Percentiles rank a stretch among this genome's conserved stretches.
These are phyloP conservation scores for Bryoerythrophyllum caledonicum DNA, from an alignment of 225 moss, liverwort and hornwort genomes.

Conservation along the genomic window DNA sequence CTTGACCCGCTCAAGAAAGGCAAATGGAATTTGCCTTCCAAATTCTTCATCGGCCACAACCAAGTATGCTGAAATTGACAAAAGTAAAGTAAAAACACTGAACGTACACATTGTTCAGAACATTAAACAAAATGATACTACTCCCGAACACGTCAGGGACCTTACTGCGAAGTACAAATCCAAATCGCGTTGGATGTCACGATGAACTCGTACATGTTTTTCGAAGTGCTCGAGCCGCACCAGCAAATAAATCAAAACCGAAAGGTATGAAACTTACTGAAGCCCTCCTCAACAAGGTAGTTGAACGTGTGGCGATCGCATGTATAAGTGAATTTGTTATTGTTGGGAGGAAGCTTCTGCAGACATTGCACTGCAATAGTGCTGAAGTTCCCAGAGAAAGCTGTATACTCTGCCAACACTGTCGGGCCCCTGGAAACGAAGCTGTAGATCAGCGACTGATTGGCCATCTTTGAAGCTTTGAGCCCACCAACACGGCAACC, in stretches of 20 bases:
- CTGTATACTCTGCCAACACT: slow-evolving; percentile 62
- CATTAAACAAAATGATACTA: too few species aligned
- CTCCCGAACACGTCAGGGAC: background rate
- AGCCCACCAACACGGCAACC: background rate
- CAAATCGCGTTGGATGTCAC: background rate
- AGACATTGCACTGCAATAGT: slow-evolving; percentile 68
- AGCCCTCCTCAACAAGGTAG: slow-evolving; percentile 73
- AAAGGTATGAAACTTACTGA: slow-evolving; percentile 33
- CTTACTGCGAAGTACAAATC: background rate
- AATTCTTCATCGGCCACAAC: slow-evolving; percentile 73
- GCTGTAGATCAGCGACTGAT: slow-evolving; percentile 65
- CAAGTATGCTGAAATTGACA: slow-evolving; percentile 45
- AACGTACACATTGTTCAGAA: background rate
- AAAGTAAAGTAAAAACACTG: background rate
- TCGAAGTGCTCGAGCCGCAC: background rate
- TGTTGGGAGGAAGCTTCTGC: slow-evolving; percentile 68
- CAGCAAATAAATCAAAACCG: too few species aligned
- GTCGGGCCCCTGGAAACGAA: slow-evolving; percentile 60
- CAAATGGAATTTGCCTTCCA: slow-evolving; percentile 63
- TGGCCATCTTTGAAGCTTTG: slow-evolving; percentile 36
- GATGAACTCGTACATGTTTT: background rate
- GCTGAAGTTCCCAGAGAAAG: slow-evolving; percentile 69
- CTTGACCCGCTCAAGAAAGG: slow-evolving; percentile 65
- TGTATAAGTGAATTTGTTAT: slow-evolving; percentile 69
- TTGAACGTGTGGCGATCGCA: slow-evolving; percentile 72